Percentiles rank a stretch among this genome's conserved stretches.
Evolutionary conservation across 495 filamentous ascomycete genomes (phyloP).

Genomic region (Tuber calosporum): DNA sequence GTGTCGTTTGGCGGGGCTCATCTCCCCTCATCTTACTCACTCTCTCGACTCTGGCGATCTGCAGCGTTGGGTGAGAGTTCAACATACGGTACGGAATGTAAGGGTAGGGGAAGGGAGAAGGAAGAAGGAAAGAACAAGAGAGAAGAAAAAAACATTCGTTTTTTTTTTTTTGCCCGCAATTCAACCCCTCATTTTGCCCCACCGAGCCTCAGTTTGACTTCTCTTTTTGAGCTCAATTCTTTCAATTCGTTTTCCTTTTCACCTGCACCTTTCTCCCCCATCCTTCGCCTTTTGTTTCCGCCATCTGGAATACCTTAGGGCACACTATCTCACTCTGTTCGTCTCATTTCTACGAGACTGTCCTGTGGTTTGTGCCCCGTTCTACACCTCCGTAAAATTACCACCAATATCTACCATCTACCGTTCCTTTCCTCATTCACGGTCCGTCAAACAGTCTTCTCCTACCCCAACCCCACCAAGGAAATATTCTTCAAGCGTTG

Average conservation of each 20-base stretch:
- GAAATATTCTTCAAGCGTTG: background rate
- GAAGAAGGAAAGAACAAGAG: background rate
- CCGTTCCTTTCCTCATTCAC: conserved; percentile 14
- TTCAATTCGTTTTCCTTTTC: conserved; percentile 22
- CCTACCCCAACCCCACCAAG: background rate
- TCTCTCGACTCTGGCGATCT: background rate
- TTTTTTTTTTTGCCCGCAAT: conserved; percentile 16
- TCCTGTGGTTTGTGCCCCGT: conserved; percentile 32
- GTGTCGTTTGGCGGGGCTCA: background rate
- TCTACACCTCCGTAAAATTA: conserved; percentile 30
- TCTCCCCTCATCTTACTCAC: conserved; percentile 2
- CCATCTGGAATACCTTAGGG: conserved; percentile 32
- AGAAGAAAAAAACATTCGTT: conserved; percentile 19
- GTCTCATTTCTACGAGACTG: conserved; percentile 39
- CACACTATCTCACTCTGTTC: conserved; percentile 30
- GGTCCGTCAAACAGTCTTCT: background rate
- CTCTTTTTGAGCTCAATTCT: conserved; percentile 6
- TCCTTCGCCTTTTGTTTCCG: conserved; percentile 13
- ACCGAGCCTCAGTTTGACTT: conserved; percentile 17
- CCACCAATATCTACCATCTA: conserved; percentile 15
- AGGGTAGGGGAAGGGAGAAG: background rate
- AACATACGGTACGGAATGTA: background rate
- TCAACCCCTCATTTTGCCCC: conserved; percentile 29
- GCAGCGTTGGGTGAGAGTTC: background rate
- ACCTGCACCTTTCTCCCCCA: conserved; percentile 33